Evolutionary conservation across 164 flowering plant species (phyloP), one percentile per base, ranked within the genome.

Genomic region (Tetracentron sinense): DNA sequence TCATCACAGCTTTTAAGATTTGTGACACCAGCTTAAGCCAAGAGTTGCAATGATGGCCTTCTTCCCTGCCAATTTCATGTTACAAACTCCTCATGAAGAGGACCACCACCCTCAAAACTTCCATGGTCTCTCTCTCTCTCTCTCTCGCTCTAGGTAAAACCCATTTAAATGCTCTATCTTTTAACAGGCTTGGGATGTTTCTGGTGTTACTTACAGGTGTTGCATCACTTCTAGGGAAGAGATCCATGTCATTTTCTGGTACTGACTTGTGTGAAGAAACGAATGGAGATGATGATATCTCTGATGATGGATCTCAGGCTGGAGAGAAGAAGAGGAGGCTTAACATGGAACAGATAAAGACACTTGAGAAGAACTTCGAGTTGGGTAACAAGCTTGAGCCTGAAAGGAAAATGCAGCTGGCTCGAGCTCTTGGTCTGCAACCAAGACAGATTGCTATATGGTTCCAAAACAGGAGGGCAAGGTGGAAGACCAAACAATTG

Each of bases 61-160:
- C 79, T 88, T 90, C 78, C 84, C 86, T 66, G 54, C 96, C 64
- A 92, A 84, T 76, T 88, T 92, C 86, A 83, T 88, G 87, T 73
- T 86, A 12, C 98, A 88, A 69, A 74, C 78, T 55, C 71, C 86
- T 44, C 80, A 67, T 60, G 68, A 75, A 21, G 69, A 73, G 51
- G 78, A 81, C 20, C 78, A 78, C 42, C 87, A 77, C 47, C 83
- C 78, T 63, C 98, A 84, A 75, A 86, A 88, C 72, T 70, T 71
- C 61, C 74, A 71, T 63, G 77, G 79, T 77, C 44, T n/a, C 57
- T 57, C 54, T 62, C 47, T 35, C 66, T 60, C 44, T 61, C 61
- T 62, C 65, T 54, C 54, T 15, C 51, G 54, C 29, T 64, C 47
- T 50, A 53, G 58, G 26, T 60, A 16, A 15, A 1, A 21, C 11